A percentile compares a stretch with the other conserved stretches of the same genome.
Conservation (phyloP, 2,329 filamentous ascomycete genomes). For the Amylocarpus encephaloides region DNA sequence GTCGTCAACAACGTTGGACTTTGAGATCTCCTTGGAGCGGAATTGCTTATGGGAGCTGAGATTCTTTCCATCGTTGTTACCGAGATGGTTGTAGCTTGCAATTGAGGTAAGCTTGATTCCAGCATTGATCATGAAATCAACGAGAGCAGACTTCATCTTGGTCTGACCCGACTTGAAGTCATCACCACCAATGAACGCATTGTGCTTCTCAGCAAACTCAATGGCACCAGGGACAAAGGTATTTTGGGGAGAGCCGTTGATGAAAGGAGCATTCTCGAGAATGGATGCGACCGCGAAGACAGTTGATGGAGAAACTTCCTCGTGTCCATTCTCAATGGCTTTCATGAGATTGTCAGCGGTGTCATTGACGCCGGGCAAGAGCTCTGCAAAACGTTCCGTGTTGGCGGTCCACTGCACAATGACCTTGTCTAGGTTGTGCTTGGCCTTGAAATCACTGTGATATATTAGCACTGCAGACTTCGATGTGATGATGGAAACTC, state of each 20-base stretch:
- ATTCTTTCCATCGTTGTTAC: slow-evolving; percentile 99
- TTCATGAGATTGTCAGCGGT: slow-evolving; percentile 90
- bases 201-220: slow-evolving; percentile 78
- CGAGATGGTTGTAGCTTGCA: slow-evolving; percentile 97
- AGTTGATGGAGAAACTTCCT: slow-evolving; percentile 90
- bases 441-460: slow-evolving; percentile 74
- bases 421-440: slow-evolving; percentile 84
- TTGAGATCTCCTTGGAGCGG: slow-evolving; percentile 99
- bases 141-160: slow-evolving; percentile 99
- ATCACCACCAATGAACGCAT: slow-evolving; percentile 90
- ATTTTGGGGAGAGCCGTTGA: slow-evolving; percentile 99
- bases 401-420: slow-evolving; percentile 99
- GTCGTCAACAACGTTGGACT: slow-evolving; percentile 98
- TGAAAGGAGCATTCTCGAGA: slow-evolving; percentile 84
- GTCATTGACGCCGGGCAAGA: slow-evolving; percentile 86
- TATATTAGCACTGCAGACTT: slow-evolving; percentile 6
- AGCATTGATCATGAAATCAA: slow-evolving; percentile 97
- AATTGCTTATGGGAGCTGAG: slow-evolving; percentile 96
- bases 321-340: slow-evolving; percentile 78
- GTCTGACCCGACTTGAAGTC: slow-evolving; percentile 99
- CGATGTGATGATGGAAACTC: slow-evolving; percentile 26
- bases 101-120: slow-evolving; percentile 99
- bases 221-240: slow-evolving; percentile 94
- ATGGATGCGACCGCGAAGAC: slow-evolving; percentile 94
- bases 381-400: slow-evolving; percentile 91